phyloP scores from a whole-genome alignment of 192 early-diverging fungal species.

The Fimicolochytrium jonesii region DNA sequence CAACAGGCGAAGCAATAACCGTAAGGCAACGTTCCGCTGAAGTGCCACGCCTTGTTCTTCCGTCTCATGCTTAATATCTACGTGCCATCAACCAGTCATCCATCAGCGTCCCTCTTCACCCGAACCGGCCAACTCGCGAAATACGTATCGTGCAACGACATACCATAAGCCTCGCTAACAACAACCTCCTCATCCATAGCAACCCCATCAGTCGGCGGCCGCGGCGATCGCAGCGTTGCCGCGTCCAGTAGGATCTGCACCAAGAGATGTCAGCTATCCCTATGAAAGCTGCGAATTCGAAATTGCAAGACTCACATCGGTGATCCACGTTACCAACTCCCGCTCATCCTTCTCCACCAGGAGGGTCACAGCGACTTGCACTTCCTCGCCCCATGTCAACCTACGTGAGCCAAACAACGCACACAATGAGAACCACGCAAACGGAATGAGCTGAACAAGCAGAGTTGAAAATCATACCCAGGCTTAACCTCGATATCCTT shows the following conservation, averaged over 20 bases:
- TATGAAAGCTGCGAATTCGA: not conserved
- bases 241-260: conserved; percentile 1
- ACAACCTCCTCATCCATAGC: too few relatives aligned
- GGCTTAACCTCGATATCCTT: not conserved
- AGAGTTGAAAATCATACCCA: not conserved
- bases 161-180: too few relatives aligned
- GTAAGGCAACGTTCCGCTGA: not conserved
- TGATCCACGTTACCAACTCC: conserved; percentile 41
- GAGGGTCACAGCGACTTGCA: conserved; percentile 45
- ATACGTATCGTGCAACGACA: too few relatives aligned
- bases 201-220: not conserved
- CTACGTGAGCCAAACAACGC: too few relatives aligned
- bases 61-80: too few relatives aligned
- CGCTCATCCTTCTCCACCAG: conserved; percentile 37
- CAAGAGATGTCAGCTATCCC: too few relatives aligned
- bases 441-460: not conserved
- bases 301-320: not conserved
- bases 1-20: conserved; percentile 3
- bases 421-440: conserved; percentile 19
- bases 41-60: not conserved
- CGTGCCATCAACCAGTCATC: too few relatives aligned
- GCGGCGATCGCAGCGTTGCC: not conserved
- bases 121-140: too few relatives aligned
- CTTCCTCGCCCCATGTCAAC: conserved; percentile 41
- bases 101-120: too few relatives aligned